phyloP scores from a whole-genome alignment of 495 filamentous ascomycete species.

The Penicillium desertorum region DNA sequence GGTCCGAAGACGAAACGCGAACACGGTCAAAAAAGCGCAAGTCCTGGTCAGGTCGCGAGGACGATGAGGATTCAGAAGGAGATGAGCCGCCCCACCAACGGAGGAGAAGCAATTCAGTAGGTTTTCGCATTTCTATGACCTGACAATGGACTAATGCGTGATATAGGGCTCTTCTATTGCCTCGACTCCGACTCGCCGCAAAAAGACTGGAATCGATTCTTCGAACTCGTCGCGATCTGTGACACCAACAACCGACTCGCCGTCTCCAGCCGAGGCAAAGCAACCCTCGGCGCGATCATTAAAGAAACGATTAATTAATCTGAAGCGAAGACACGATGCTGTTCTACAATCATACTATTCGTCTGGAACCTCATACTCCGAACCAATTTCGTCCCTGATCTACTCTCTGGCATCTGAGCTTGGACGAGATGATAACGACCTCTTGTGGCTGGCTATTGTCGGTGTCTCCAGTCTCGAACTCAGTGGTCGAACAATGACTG shows the following conservation, averaged over 20 bases:
- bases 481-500: conserved; percentile 79
- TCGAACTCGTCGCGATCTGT: conserved; percentile 49
- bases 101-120: conserved; percentile 83
- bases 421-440: conserved; percentile 92
- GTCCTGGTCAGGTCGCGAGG: conserved; percentile 73
- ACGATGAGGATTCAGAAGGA: conserved; percentile 66
- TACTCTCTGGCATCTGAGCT: conserved; percentile 94
- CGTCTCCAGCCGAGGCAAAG: conserved; percentile 58
- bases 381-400: conserved; percentile 88
- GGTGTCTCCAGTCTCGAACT: conserved; percentile 89
- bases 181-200: conserved; percentile 49
- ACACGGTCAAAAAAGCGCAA: conserved; percentile 69
- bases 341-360: conserved; percentile 78
- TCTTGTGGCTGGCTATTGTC: conserved; percentile 92
- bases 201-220: conserved; percentile 36
- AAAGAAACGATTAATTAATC: conserved; percentile 66
- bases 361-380: conserved; percentile 84
- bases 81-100: conserved; percentile 71
- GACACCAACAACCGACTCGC: conserved; percentile 49
- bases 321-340: conserved; percentile 73
- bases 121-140: conserved; percentile 14
- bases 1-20: conserved; percentile 39
- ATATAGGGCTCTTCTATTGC: conserved; percentile 59
- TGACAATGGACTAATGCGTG: conserved; percentile 25
- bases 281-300: conserved; percentile 65